These are phyloP conservation scores for Yamadazyma olivae DNA, from an alignment of 805 yeast genomes.

Conservation along the genomic window DNA sequence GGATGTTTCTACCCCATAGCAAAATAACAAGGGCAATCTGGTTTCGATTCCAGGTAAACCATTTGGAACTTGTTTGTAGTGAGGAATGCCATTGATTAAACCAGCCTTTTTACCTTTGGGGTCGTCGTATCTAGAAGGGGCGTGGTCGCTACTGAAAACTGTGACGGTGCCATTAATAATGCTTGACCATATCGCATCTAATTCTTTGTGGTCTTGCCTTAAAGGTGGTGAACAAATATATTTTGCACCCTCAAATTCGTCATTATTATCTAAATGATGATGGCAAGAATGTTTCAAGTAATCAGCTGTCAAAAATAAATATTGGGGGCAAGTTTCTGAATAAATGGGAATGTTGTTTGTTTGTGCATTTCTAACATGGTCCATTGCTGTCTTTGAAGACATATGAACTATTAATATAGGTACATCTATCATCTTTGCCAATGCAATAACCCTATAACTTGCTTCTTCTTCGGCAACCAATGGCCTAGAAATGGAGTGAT, in stretches of 20 bases:
- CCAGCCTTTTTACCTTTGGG: conserved; percentile 43
- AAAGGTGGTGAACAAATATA: conserved; percentile 51
- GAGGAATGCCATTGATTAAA: conserved; percentile 34
- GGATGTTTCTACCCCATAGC: conserved; percentile 42
- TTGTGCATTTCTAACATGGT: conserved; percentile 42
- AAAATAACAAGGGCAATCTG: conserved; percentile 40
- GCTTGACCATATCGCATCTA: conserved; percentile 44
- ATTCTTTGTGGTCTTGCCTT: conserved; percentile 35
- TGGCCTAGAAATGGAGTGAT: conserved; percentile 46
- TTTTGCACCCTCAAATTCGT: conserved; percentile 46
- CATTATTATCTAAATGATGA: conserved; percentile 15
- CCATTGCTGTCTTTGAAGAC: conserved; percentile 41
- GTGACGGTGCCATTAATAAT: conserved; percentile 48
- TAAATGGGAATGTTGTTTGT: conserved; percentile 37
- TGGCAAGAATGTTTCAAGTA: conserved; percentile 20
- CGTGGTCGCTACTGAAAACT: conserved; percentile 45
- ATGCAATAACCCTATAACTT: conserved; percentile 43
- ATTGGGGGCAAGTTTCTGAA: conserved; percentile 53
- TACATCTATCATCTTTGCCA: conserved; percentile 42
- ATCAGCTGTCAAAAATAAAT: conserved; percentile 41
- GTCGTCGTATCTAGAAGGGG: conserved; percentile 42
- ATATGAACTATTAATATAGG: conserved; percentile 49
- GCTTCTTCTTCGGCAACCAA: conserved; percentile 48
- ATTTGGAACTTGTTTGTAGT: conserved; percentile 44
- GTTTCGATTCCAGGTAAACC: conserved; percentile 51